Percentiles rank a stretch among this genome's conserved stretches.
Conservation (phyloP, 768 basidiomycete species). For the Boletus reticuloceps region DNA sequence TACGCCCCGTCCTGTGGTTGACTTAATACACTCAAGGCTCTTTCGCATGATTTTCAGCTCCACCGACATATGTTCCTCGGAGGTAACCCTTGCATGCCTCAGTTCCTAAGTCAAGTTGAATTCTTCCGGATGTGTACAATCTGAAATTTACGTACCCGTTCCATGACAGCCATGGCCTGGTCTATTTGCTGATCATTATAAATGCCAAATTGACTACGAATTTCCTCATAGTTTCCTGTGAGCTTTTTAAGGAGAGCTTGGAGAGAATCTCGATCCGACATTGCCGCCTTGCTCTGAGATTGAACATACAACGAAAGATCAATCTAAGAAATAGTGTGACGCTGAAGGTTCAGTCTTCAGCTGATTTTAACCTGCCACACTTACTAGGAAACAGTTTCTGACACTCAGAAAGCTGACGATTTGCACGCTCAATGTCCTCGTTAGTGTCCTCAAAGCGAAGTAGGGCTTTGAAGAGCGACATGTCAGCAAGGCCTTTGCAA, state of each 20-base stretch:
- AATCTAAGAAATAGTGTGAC: background rate
- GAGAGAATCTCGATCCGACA: background rate
- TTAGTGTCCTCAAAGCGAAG: constrained; percentile 1
- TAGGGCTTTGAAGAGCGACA: constrained; percentile 6
- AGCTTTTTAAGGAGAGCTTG: background rate
- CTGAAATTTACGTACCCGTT: background rate
- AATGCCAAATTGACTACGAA: background rate
- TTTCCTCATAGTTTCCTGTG: background rate
- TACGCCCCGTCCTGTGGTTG: constrained; percentile 1
- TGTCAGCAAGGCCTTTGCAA: background rate
- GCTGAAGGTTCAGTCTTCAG: accelerated
- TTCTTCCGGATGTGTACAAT: background rate
- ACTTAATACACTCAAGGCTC: background rate
- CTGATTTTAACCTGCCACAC: background rate
- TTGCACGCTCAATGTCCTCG: background rate
- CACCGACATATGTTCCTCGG: background rate
- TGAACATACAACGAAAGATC: background rate
- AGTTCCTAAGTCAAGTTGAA: background rate
- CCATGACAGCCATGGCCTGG: constrained; percentile 2
- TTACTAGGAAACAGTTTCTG: background rate
- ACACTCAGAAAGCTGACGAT: background rate
- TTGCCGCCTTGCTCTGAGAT: background rate
- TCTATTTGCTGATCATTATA: background rate
- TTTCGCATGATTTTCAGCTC: constrained; percentile 1
- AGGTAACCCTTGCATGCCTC: background rate